Percentiles rank a stretch among this genome's conserved stretches.
Evolutionary conservation across 371 early-diverging fungal species (phyloP).

Genomic region (Zopfochytrium polystomum): DNA sequence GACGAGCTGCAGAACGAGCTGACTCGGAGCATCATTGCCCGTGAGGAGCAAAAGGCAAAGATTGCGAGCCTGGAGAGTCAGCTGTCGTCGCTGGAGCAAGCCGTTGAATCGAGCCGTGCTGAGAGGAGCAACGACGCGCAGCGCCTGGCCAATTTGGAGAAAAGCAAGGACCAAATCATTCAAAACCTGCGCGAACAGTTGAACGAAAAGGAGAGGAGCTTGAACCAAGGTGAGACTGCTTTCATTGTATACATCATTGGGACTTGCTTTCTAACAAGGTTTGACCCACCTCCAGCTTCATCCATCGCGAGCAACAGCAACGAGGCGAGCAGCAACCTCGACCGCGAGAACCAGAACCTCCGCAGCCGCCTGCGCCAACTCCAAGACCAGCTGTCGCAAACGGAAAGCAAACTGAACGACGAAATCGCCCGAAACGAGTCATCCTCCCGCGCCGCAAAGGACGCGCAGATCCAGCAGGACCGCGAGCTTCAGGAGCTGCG

Average conservation of each 20-base stretch:
- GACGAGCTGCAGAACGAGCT: slow-evolving; percentile 7
- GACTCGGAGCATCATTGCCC: neutral
- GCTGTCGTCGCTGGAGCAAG: neutral
- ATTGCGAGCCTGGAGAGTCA: slow-evolving; percentile 4
- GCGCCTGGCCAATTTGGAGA: slow-evolving; percentile 2
- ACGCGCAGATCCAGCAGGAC: no score
- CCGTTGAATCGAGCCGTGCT: neutral
- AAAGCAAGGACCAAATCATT: slow-evolving; percentile 1
- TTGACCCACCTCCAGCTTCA: no score
- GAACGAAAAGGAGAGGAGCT: slow-evolving; percentile 4
- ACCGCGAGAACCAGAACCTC: slow-evolving; percentile 9
- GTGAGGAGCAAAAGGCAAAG: neutral
- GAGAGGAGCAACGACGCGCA: neutral
- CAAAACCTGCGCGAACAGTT: slow-evolving; percentile 8
- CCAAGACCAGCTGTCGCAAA: neutral
- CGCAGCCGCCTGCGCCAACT: neutral
- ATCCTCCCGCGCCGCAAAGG: no score
- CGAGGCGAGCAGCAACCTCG: slow-evolving; percentile 8
- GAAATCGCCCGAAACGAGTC: neutral
- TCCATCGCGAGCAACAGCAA: neutral
- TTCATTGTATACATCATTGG: no score
- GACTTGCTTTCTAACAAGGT: no score
- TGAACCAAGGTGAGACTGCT: neutral
- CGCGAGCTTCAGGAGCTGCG: slow-evolving; percentile 3
- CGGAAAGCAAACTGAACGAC: neutral